A percentile compares a stretch with the other conserved stretches of the same genome.
These are phyloP conservation scores for Corymbia maculata DNA, from an alignment of 345 rosid genomes.

Conservation along the genomic window DNA sequence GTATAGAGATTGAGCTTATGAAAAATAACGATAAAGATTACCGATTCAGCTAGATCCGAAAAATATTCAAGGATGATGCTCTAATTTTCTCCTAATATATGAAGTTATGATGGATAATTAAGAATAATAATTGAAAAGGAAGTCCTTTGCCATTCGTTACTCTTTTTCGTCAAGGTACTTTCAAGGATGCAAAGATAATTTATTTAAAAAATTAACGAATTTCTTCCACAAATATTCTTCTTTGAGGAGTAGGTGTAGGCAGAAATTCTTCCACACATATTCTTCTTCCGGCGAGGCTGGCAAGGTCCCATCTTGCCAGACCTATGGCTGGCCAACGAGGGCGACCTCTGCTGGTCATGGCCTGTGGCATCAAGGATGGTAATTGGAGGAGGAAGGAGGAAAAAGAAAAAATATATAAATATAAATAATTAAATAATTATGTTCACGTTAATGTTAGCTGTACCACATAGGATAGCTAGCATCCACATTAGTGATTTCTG, in stretches of 20 bases:
- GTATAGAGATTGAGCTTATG: not conserved
- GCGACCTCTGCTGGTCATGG: accelerated
- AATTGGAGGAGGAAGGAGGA: not conserved
- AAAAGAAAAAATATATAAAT: too few species aligned
- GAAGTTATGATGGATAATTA: not conserved
- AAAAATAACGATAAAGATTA: not conserved
- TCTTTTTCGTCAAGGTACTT: not conserved
- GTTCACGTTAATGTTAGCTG: accelerated
- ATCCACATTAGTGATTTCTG: too few species aligned
- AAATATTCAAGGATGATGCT: not conserved
- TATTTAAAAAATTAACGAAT: not conserved
- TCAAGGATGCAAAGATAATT: not conserved
- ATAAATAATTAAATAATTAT: too few species aligned
- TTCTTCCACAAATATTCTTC: not conserved
- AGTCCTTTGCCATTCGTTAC: not conserved
- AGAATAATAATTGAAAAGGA: not conserved
- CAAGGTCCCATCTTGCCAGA: too few species aligned
- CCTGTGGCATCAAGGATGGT: not conserved
- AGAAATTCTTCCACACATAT: not conserved
- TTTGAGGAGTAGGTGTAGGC: not conserved
- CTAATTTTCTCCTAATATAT: not conserved
- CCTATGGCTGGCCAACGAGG: not conserved
- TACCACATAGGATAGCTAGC: not conserved
- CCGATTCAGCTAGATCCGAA: not conserved
- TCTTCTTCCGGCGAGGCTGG: not conserved